These are phyloP conservation scores for Davidsoniella neocaledoniae DNA, from an alignment of 2,329 filamentous ascomycete genomes.

Conservation along the genomic window DNA sequence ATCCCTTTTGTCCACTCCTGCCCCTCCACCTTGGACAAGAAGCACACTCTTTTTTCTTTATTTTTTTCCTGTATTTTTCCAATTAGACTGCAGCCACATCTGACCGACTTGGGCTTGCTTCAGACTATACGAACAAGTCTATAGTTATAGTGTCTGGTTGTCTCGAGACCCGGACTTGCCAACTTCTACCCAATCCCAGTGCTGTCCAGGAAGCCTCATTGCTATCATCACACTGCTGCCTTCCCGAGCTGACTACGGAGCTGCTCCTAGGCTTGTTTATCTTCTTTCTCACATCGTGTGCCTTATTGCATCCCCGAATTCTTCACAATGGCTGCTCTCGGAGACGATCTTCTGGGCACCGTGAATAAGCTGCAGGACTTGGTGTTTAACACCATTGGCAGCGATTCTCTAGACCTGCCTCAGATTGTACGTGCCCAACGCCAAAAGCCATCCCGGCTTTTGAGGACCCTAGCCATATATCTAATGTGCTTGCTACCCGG, in stretches of 20 bases:
- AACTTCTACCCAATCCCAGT: too few species aligned
- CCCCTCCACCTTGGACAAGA: too few species aligned
- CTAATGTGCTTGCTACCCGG: too few species aligned
- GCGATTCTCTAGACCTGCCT: slow-evolving; percentile 89
- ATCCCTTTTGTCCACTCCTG: not conserved
- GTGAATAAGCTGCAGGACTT: slow-evolving; percentile 98
- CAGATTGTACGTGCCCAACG: slow-evolving; percentile 65
- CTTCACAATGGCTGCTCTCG: slow-evolving; percentile 68
- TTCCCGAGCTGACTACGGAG: too few species aligned
- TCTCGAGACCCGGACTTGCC: too few species aligned
- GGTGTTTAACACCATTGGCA: slow-evolving; percentile 99
- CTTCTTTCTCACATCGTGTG: not conserved
- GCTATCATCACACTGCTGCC: too few species aligned
- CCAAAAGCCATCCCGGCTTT: too few species aligned
- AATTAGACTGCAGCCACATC: not conserved
- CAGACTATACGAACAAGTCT: too few species aligned
- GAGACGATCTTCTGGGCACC: slow-evolving; percentile 84
- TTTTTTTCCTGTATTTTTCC: not conserved
- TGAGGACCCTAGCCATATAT: too few species aligned
- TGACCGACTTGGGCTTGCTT: too few species aligned
- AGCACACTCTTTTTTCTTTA: not conserved
- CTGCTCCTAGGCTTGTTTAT: not conserved
- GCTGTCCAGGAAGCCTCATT: too few species aligned
- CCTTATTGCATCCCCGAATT: not conserved
- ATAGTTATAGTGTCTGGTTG: not conserved